A percentile compares a stretch with the other conserved stretches of the same genome.
These are phyloP conservation scores for Venustampulla echinocandica DNA, from an alignment of 495 filamentous ascomycete species.

Conservation along the genomic window DNA sequence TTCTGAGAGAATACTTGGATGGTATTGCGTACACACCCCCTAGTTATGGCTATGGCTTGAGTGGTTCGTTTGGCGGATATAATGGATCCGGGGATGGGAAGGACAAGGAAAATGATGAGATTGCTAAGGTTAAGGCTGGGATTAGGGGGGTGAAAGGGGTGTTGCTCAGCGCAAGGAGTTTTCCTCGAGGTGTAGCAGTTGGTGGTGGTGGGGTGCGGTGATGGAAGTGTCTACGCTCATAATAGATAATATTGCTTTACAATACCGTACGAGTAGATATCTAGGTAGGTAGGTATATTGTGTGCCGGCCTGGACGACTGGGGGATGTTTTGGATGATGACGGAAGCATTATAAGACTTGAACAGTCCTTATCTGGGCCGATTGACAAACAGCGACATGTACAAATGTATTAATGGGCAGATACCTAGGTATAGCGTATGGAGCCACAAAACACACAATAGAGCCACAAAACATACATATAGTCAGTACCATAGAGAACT, in stretches of 20 bases:
- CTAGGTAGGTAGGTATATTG: too few species aligned
- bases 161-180: constrained; percentile 67
- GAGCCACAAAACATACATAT: too few species aligned
- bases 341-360: too few species aligned
- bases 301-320: too few species aligned
- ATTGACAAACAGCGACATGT: too few species aligned
- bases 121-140: constrained; percentile 68
- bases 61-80: constrained; percentile 4
- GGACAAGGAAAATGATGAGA: constrained; percentile 63
- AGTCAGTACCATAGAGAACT: too few species aligned
- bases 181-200: constrained; percentile 37
- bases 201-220: constrained; percentile 28
- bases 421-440: too few species aligned
- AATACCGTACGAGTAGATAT: too few species aligned
- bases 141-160: constrained; percentile 92
- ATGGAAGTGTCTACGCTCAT: neutral
- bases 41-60: constrained; percentile 12
- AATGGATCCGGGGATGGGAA: constrained; percentile 30
- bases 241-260: neutral
- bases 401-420: too few species aligned
- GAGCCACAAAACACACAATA: too few species aligned
- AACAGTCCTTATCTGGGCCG: too few species aligned
- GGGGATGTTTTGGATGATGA: too few species aligned
- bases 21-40: constrained; percentile 28
- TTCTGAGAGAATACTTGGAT: constrained; percentile 33